These are phyloP conservation scores for Kwoniella shivajii DNA, from an alignment of 1,284 basidiomycete species.

Conservation along the genomic window DNA sequence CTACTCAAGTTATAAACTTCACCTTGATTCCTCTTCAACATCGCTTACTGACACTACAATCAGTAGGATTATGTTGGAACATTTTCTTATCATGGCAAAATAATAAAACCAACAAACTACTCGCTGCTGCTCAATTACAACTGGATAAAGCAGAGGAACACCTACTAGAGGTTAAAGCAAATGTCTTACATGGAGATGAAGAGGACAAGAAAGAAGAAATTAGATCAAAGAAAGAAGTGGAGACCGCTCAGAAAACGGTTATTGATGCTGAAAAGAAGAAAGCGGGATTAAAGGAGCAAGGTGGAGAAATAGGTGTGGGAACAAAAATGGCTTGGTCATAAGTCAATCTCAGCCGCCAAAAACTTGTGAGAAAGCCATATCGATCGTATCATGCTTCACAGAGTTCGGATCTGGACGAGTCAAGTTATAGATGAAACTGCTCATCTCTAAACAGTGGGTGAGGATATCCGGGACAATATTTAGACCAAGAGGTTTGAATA, in stretches of 20 bases:
- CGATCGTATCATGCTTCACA: background rate
- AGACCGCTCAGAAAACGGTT: constrained; percentile 21
- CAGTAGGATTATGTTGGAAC: constrained; percentile 82
- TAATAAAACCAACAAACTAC: constrained; percentile 41
- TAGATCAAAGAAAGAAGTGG: constrained; percentile 17
- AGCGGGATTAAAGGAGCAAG: constrained; percentile 32
- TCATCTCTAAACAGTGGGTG: too few species aligned
- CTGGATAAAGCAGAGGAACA: constrained; percentile 28
- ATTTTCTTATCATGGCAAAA: constrained; percentile 44
- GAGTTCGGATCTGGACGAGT: too few species aligned
- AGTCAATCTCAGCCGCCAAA: background rate
- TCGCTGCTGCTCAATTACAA: constrained; percentile 22
- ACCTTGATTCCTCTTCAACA: constrained; percentile 74
- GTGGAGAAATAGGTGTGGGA: constrained; percentile 38
- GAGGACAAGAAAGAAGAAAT: constrained; percentile 6
- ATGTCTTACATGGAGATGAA: background rate
- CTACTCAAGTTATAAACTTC: constrained; percentile 81
- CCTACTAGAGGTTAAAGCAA: background rate
- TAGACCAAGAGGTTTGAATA: too few species aligned
- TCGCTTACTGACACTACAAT: constrained; percentile 73
- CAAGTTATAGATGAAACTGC: too few species aligned
- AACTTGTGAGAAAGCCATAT: background rate
- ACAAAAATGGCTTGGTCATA: constrained; percentile 42
- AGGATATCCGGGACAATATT: too few species aligned
- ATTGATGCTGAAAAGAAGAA: constrained; percentile 25